A percentile compares a stretch with the other conserved stretches of the same genome.
These are phyloP conservation scores for Astragalus membranaceus DNA, from an alignment of 306 rosid species.

Conservation along the genomic window DNA sequence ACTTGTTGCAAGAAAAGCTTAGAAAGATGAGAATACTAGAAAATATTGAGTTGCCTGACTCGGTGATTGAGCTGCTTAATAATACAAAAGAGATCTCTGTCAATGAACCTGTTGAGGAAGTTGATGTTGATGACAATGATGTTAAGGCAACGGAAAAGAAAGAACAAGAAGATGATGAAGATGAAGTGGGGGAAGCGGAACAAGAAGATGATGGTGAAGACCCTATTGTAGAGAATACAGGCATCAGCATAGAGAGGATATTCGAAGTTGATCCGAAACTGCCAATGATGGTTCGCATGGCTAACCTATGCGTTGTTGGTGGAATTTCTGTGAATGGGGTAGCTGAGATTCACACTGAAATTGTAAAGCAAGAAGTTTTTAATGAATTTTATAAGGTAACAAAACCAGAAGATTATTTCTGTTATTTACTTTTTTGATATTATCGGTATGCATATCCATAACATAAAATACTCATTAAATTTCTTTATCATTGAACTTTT, in stretches of 20 bases:
- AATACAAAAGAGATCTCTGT: conserved; percentile 32
- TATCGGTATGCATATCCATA: not conserved
- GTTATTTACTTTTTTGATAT: not conserved
- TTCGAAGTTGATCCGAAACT: conserved; percentile 45
- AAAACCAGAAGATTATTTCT: not conserved
- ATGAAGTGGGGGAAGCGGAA: not conserved
- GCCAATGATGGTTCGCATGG: conserved; percentile 85
- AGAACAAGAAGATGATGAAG: conserved; percentile 17
- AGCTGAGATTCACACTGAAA: conserved; percentile 88
- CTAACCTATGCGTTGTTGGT: conserved; percentile 87
- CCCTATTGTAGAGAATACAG: conserved; percentile 22
- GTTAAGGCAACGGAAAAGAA: conserved; percentile 19
- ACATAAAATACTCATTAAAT: conserved; percentile 16
- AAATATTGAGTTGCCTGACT: conserved; percentile 71
- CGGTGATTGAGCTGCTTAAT: conserved; percentile 42
- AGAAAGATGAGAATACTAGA: conserved; percentile 79
- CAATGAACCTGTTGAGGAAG: conserved; percentile 24
- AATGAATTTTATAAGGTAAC: conserved; percentile 67
- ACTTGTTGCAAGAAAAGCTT: conserved; percentile 54
- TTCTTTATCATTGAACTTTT: conserved; percentile 3
- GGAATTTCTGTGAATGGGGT: conserved; percentile 96
- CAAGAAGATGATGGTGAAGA: conserved; percentile 24
- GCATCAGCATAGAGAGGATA: conserved; percentile 26
- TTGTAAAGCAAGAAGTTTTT: conserved; percentile 86
- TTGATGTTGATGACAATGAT: conserved; percentile 29